Base-by-base conservation (phyloP, 257 asterid genomes). In the Salvia miltiorrhiza region DNA sequence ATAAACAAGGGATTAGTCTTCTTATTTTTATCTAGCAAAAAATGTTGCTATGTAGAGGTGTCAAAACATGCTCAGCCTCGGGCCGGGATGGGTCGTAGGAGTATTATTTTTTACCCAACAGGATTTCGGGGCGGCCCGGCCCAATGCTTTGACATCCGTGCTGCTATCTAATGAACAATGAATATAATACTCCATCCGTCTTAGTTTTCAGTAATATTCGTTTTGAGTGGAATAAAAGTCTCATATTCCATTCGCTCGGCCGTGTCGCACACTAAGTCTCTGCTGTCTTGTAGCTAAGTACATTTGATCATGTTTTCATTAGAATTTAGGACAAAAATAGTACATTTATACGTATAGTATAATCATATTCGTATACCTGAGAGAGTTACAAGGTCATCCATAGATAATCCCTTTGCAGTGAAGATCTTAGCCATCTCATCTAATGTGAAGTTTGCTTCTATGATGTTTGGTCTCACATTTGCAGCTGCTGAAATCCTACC, bases 381-480 rank as follows among this genome's bases (percentile, higher is more conserved):
- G 71, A 88, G 88, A 53, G 79, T 82, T 63, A 90, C 90, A 30
- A 90, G 87, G 73, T 90, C 97, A 65, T 90, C 92, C 59, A 75
- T 67, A 4, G 96, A 84, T 14, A 90, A 75, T 9, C 94, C 96
- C 71, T 88, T 90, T 1, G 72, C 74, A 13, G 88, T 56, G 52
- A 90, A 90, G 20, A 81, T 62, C 37, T 77, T 74, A 41, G 84
- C 80, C 93, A 88, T 88, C 49, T 90, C 74, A 64, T 77, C 84
- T 74, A 88, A 69, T 37, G 94, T 80, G 83, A 90, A 90, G 77
- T 88, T 88, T 4, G 97, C 83, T 81, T 88, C 94, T 32, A 90
- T 75, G 43, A 86, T 81, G 55, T 90, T 90, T 60, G 94, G 88
- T 65, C 94, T 86, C 73, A 88, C 96, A 57, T 88, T 84, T 68